Evolutionary conservation across 2,329 filamentous ascomycete genomes (phyloP), one percentile per base, ranked within the genome.

Genomic region (Hymenotorrendiella dingleyae): DNA sequence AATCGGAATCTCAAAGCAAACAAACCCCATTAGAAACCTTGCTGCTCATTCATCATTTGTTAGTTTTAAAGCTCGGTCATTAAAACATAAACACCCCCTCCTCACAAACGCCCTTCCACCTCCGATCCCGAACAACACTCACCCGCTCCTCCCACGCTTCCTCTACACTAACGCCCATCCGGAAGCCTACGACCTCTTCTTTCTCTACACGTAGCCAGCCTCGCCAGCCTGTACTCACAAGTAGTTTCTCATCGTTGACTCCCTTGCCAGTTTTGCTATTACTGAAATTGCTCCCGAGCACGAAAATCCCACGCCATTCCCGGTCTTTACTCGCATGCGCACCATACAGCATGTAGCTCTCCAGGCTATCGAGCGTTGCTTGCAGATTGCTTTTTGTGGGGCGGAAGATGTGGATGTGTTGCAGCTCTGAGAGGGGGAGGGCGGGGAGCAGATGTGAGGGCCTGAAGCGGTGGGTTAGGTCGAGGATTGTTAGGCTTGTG

Each of bases 381-480:
- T 48, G 41, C 1, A 59, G 21, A 39, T 52, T 55, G 1, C 36
- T 21, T 7, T 36, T 35, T 4, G 41, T 47, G 1, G 54, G 49
- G 1, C 46, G 35, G 24, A 57, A 60, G 5, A 63, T 40, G 42
- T 62, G 55, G 10, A 63, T 47, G 49, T 62, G 59, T 30, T 46
- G 32, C 7, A 60, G 30, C 12, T 56, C 53, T 6, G 29, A 42
- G 1, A 11, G 14, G n/a, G 28, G n/a, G 1, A 47, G 19, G 1
- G 37, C 6, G 12, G 36, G 29, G 2, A 8, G 23, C 0, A 63
- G 36, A 36, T 58, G 51, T 4, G 54, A 70, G 2, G 69, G 61
- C 45, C 80, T 75, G 48, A 83, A 82, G 7, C 69, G 67, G 7
- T 65, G 64, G 34, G 78, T 74, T 2, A 72, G 57, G 52, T 82